Conservation (phyloP, 176 grass and related monocot genomes). For the Oryza coarctata region DNA sequence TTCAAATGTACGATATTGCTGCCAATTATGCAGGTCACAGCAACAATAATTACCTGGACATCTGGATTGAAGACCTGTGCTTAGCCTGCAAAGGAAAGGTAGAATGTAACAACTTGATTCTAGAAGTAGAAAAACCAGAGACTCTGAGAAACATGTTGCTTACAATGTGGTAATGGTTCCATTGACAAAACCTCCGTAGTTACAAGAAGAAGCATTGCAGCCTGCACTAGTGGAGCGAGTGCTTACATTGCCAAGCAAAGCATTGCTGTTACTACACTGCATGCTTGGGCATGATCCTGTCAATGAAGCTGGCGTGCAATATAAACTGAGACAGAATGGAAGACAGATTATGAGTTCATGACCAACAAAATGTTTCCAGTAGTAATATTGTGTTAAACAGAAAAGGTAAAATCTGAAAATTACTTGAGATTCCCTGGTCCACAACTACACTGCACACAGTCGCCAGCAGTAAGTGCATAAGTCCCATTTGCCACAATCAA, state of each 20-base stretch:
- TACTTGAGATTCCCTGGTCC: constrained; percentile 88
- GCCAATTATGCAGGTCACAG: background rate
- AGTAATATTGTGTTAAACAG: background rate
- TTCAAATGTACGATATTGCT: background rate
- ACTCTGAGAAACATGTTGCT: constrained; percentile 15
- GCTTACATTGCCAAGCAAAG: constrained; percentile 76
- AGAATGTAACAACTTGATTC: constrained; percentile 5
- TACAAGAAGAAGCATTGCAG: constrained; percentile 88
- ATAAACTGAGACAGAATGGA: constrained; percentile 51
- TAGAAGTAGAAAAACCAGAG: background rate
- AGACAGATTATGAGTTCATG: background rate
- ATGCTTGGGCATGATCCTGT: constrained; percentile 80
- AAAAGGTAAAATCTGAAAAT: background rate
- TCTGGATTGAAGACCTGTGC: constrained; percentile 55
- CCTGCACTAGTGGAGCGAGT: constrained; percentile 55
- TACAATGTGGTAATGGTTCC: constrained; percentile 76
- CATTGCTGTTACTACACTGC: constrained; percentile 78
- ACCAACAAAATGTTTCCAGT: background rate
- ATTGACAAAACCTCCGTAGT: constrained; percentile 83
- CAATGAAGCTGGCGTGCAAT: constrained; percentile 75
- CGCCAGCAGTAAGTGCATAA: constrained; percentile 70
- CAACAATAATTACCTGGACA: constrained; percentile 73
- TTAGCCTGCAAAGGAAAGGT: constrained; percentile 47
- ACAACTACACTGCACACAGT: constrained; percentile 90
- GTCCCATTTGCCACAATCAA: constrained; percentile 86